Conservation (phyloP, 768 basidiomycete species). For the Lactarius trivialis region DNA sequence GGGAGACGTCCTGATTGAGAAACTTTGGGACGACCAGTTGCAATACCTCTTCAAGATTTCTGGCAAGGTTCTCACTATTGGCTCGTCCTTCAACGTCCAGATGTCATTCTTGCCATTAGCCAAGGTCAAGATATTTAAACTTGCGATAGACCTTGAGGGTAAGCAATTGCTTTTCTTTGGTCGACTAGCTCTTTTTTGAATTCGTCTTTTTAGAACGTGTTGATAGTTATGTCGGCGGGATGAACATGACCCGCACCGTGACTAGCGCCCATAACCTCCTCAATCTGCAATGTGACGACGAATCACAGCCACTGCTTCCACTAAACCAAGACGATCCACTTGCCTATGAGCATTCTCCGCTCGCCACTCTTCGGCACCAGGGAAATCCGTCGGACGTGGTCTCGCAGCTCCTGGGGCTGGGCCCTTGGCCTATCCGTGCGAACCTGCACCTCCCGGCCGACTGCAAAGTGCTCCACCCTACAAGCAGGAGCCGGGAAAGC, state of each 20-base stretch:
- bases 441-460: conserved; percentile 62
- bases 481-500: conserved; percentile 70
- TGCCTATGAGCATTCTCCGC: conserved; percentile 59
- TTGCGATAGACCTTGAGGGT: conserved; percentile 81
- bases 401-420: conserved; percentile 62
- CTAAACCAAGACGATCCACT: conserved; percentile 63
- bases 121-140: conserved; percentile 73
- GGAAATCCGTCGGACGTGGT: conserved; percentile 51
- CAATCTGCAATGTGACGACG: conserved; percentile 49
- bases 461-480: conserved; percentile 58
- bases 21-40: conserved; percentile 86
- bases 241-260: conserved; percentile 64
- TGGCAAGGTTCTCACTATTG: conserved; percentile 74
- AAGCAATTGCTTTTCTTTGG: conserved; percentile 23
- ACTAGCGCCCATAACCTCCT: conserved; percentile 55
- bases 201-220: conserved; percentile 57
- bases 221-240: conserved; percentile 69
- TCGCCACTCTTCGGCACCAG: conserved; percentile 43
- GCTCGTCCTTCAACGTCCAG: conserved; percentile 71
- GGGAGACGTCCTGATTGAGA: conserved; percentile 74
- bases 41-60: conserved; percentile 73
- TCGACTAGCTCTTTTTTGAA: background rate
- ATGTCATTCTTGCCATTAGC: conserved; percentile 77
- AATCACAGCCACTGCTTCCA: conserved; percentile 63
- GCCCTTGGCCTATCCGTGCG: conserved; percentile 81